phyloP scores from a whole-genome alignment of 1,139 yeast genomes.

The Sugiyamaella xylanicola region DNA sequence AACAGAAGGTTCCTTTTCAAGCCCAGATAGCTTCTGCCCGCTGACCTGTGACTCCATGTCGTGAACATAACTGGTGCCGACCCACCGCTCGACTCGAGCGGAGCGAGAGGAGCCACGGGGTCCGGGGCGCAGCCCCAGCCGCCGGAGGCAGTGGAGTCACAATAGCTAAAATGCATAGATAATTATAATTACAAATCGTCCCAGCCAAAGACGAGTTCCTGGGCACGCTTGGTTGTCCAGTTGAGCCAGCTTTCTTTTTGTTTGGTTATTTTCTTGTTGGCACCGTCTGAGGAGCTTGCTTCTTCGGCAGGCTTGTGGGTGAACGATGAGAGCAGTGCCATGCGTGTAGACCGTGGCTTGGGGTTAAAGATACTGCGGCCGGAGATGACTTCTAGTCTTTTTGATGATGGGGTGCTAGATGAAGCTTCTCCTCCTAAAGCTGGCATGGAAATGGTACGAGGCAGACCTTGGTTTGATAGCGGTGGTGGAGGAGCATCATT shows the following conservation, averaged over 20 bases:
- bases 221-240: constrained; percentile 43
- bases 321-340: constrained; percentile 14
- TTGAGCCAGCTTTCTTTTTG: constrained; percentile 38
- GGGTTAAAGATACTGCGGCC: constrained; percentile 36
- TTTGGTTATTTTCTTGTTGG: constrained; percentile 7
- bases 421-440: constrained; percentile 27
- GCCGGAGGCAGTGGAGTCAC: constrained; percentile 6
- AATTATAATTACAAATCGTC: constrained; percentile 47
- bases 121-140: too few species aligned
- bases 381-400: constrained; percentile 35
- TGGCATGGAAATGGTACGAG: constrained; percentile 39
- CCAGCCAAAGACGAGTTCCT: constrained; percentile 55
- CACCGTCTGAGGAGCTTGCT: constrained; percentile 6
- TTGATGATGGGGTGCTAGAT: constrained; percentile 25
- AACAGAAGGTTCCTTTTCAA: too few species aligned
- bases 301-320: constrained; percentile 21
- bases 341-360: constrained; percentile 22
- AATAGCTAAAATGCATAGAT: constrained; percentile 2
- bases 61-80: too few species aligned
- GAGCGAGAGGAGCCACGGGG: too few species aligned
- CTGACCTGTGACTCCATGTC: too few species aligned
- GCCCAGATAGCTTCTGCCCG: too few species aligned
- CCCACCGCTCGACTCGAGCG: too few species aligned
- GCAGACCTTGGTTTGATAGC: constrained; percentile 21
- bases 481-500: constrained; percentile 6